These are phyloP conservation scores for Citrullus colocynthis DNA, from an alignment of 306 rosid species.

Conservation along the genomic window DNA sequence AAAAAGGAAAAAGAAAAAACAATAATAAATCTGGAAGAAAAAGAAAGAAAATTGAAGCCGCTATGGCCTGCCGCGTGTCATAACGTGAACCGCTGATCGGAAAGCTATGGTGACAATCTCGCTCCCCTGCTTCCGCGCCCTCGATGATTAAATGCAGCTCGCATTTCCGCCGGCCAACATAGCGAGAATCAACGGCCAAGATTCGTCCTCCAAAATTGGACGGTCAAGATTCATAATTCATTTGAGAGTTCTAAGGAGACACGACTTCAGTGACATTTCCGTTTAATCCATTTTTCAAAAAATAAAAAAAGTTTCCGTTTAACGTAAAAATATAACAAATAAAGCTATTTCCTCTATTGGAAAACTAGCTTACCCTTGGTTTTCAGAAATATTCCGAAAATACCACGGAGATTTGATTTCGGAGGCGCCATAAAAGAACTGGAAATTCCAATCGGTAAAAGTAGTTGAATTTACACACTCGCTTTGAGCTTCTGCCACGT, in stretches of 20 bases:
- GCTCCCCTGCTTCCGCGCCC: constrained; percentile 3
- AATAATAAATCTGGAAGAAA: constrained; percentile 8
- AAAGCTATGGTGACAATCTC: neutral
- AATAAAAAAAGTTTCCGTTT: neutral
- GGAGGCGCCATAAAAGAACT: constrained; percentile 12
- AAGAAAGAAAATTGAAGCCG: neutral
- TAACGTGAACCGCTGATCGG: neutral
- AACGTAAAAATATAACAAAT: constrained; percentile 1
- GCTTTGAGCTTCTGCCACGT: neutral
- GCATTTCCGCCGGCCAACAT: neutral
- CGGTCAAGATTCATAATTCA: constrained; percentile 1
- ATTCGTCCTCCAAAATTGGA: neutral
- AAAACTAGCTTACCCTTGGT: neutral
- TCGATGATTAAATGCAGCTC: neutral
- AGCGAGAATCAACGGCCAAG: constrained; percentile 2
- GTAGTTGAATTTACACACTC: neutral
- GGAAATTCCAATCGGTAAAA: neutral
- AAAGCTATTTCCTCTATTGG: neutral
- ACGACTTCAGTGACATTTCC: constrained; percentile 7
- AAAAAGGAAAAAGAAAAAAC: constrained; percentile 5
- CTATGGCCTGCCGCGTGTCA: constrained; percentile 18
- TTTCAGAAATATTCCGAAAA: neutral
- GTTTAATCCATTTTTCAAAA: neutral
- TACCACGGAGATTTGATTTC: constrained; percentile 14
- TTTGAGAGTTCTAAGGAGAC: neutral